Base-by-base conservation (phyloP, 768 basidiomycete genomes). In the Lactarius indigo region DNA sequence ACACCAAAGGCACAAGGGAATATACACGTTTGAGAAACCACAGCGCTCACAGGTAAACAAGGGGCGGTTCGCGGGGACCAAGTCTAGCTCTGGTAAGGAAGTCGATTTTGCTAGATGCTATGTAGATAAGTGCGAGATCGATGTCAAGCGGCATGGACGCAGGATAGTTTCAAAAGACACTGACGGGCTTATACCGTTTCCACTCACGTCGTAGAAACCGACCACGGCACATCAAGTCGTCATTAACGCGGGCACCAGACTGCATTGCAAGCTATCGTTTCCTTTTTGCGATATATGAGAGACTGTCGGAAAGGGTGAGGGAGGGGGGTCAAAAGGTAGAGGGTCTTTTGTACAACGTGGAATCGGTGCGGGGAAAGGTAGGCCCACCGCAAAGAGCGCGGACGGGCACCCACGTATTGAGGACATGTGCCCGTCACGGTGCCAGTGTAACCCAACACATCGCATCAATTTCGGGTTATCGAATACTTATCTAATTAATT, bases 1-100 rank as follows among this genome's bases (percentile, higher is more conserved):
- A 44, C 69, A 70, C 69, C 69, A 70, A 15, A 70, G 68, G 50
- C 69, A 70, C 37, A 70, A 50, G 5, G 69, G 68, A 44, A 70
- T 69, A 44, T 61, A 64, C 1, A 50, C 26, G 39, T 70, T 70
- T 9, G 69, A 64, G 44, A 70, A 70, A 18, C 69, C 67, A 60
- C 69, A 70, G 6, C 20, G 60, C 17, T 30, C 67, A 41, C 69
- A 70, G 30, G 67, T 70, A 52, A 70, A 70, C 20, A 70, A 17
- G 5, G 69, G 64, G 10, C 69, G 69, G 20, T 65, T 35, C 17
- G 57, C 57, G 3, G 69, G 69, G 3, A 59, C 64, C 26, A 70
- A 59, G 18, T 58, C 59, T 18, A 70, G 64, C 30, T 47, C 41
- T 10, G 69, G 69, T 15, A 70, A 61, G 0, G 69, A 70, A 42